Evolutionary conservation across 257 asterid genomes (phyloP).

Genomic region (Solanum acaule): DNA sequence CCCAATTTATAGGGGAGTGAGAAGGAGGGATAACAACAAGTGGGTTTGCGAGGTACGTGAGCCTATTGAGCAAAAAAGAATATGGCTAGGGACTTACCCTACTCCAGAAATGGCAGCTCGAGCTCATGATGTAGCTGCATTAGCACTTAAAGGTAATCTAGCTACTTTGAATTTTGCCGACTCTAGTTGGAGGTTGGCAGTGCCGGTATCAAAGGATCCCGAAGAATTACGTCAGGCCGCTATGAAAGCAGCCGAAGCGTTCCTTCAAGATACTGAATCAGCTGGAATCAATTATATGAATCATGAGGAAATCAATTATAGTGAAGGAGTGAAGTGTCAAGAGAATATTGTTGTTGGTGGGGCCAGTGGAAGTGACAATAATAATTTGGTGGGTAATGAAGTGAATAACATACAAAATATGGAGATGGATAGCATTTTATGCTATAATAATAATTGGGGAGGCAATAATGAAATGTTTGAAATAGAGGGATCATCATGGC

Average conservation of each 20-base stretch:
- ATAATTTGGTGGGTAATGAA: not conserved
- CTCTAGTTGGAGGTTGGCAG: slow-evolving; percentile 40
- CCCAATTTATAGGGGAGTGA: slow-evolving; percentile 26
- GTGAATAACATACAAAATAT: not conserved
- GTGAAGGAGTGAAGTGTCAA: not conserved
- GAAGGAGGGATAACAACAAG: slow-evolving; percentile 17
- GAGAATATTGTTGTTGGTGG: not conserved
- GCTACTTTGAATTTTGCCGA: slow-evolving; percentile 68
- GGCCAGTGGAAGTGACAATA: not conserved
- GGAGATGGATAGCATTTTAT: not conserved
- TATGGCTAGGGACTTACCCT: slow-evolving; percentile 76
- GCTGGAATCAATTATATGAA: not conserved
- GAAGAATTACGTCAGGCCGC: slow-evolving; percentile 47
- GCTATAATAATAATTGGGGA: not conserved
- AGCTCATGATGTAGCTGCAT: slow-evolving; percentile 66
- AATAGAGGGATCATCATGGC: not conserved
- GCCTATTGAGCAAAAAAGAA: slow-evolving; percentile 41
- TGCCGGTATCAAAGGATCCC: slow-evolving; percentile 28
- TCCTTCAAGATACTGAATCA: not conserved
- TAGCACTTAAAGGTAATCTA: slow-evolving; percentile 45
- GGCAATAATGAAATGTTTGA: slow-evolving; percentile 7
- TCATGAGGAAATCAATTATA: not conserved
- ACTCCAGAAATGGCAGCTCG: slow-evolving; percentile 85
- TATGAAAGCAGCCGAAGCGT: slow-evolving; percentile 35
- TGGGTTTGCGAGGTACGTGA: slow-evolving; percentile 51